Percentiles rank a stretch among this genome's conserved stretches.
Conservation (phyloP, 306 rosid species). For the Datisca glomerata region DNA sequence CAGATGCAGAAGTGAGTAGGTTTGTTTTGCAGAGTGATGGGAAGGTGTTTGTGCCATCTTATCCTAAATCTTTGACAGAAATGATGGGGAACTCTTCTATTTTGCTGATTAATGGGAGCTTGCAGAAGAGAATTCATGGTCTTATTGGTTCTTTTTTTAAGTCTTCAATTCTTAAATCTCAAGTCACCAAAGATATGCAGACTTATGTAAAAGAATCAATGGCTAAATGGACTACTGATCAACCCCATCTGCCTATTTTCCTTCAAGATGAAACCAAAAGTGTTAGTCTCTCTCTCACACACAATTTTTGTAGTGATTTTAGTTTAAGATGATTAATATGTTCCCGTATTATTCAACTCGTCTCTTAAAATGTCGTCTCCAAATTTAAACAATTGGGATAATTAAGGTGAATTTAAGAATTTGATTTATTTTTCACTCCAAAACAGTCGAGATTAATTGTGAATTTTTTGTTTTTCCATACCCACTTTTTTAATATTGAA, state of each 20-base stretch:
- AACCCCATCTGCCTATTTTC: slow-evolving; percentile 46
- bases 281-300: slow-evolving; percentile 22
- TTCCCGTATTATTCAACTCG: too few relatives aligned
- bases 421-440: too few relatives aligned
- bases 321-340: too few relatives aligned
- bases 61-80: slow-evolving; percentile 76
- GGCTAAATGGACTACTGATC: slow-evolving; percentile 65
- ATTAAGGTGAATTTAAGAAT: too few relatives aligned
- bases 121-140: slow-evolving; percentile 93
- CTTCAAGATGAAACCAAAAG: slow-evolving; percentile 79
- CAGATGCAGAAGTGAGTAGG: slow-evolving; percentile 81
- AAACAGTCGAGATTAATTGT: too few relatives aligned
- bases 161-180: slow-evolving; percentile 76
- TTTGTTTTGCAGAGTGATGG: slow-evolving; percentile 88
- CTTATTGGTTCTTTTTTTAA: slow-evolving; percentile 86
- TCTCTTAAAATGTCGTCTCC: too few relatives aligned
- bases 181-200: slow-evolving; percentile 73
- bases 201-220: slow-evolving; percentile 55
- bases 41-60: slow-evolving; percentile 77
- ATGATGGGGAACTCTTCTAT: slow-evolving; percentile 95
- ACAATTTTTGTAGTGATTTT: too few relatives aligned
- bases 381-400: too few relatives aligned
- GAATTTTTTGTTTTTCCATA: too few relatives aligned
- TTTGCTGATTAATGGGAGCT: slow-evolving; percentile 82
- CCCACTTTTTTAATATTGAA: too few relatives aligned